These are phyloP conservation scores for Lolium perenne DNA, from an alignment of 176 grass and related monocot genomes.

Conservation along the genomic window DNA sequence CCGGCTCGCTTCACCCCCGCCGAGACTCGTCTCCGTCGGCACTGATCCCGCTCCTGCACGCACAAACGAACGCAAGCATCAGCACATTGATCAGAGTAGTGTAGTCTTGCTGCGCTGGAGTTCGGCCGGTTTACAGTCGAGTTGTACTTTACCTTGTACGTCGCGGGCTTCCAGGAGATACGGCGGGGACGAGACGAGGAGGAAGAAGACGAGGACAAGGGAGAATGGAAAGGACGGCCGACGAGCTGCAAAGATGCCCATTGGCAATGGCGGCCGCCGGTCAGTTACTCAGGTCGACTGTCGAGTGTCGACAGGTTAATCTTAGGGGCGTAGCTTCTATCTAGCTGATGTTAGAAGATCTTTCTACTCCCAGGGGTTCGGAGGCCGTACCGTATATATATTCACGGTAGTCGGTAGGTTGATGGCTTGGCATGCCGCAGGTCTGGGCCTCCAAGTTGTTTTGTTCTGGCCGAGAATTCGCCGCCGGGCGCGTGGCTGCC, in stretches of 20 bases:
- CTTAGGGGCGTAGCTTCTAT: background rate
- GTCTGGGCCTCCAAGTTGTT: background rate
- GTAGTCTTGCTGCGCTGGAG: background rate
- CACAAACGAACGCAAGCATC: background rate
- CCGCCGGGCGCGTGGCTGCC: background rate
- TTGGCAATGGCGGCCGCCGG: background rate
- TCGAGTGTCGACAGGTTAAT: too few relatives aligned
- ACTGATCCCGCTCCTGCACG: background rate
- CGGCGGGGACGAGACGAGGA: background rate
- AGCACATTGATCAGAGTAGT: background rate
- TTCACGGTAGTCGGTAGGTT: background rate
- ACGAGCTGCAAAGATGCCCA: background rate
- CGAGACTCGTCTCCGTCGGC: background rate
- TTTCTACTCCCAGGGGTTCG: background rate
- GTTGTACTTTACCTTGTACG: background rate
- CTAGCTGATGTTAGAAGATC: background rate
- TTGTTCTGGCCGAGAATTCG: slow-evolving; percentile 14
- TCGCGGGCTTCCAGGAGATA: background rate
- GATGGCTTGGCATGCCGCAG: background rate
- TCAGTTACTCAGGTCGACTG: background rate
- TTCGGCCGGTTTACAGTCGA: too few relatives aligned
- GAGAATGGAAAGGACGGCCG: background rate
- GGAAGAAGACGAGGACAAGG: background rate
- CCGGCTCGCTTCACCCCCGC: background rate
- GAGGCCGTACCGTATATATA: background rate